phyloP scores from a whole-genome alignment of 2,329 filamentous ascomycete species.

The Pseudogymnoascus verrucosus region DNA sequence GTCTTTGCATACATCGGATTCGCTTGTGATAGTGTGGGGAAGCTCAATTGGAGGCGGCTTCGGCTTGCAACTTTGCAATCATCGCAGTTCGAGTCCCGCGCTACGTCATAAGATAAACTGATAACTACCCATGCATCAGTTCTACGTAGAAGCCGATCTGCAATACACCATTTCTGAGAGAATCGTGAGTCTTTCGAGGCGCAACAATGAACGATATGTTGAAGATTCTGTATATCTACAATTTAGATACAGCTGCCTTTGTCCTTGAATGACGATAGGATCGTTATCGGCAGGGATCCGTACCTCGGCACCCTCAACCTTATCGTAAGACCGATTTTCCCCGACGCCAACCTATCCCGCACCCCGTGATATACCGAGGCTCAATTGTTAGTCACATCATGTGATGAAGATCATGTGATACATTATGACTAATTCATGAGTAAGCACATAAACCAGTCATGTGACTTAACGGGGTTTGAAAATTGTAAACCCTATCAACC shows the following conservation, averaged over 20 bases:
- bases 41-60: conserved; percentile 7
- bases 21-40: conserved; percentile 10
- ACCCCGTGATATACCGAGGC: conserved; percentile 3
- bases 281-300: conserved; percentile 6
- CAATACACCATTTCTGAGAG: not conserved
- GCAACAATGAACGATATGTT: not conserved
- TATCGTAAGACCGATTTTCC: conserved; percentile 1
- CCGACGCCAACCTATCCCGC: not conserved
- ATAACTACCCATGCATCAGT: not conserved
- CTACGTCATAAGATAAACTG: not conserved
- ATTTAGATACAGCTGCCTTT: not conserved
- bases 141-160: not conserved
- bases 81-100: not conserved
- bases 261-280: not conserved
- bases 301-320: not conserved
- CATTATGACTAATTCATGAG: not conserved
- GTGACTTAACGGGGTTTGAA: not conserved
- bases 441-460: not conserved
- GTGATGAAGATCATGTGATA: not conserved
- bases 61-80: not conserved
- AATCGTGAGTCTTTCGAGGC: not conserved
- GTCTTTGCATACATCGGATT: conserved; percentile 6
- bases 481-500: conserved; percentile 8
- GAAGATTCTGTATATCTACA: not conserved
- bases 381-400: not conserved